These are phyloP conservation scores for Cotoneaster glaucophyllus DNA, from an alignment of 306 rosid genomes.

Conservation along the genomic window DNA sequence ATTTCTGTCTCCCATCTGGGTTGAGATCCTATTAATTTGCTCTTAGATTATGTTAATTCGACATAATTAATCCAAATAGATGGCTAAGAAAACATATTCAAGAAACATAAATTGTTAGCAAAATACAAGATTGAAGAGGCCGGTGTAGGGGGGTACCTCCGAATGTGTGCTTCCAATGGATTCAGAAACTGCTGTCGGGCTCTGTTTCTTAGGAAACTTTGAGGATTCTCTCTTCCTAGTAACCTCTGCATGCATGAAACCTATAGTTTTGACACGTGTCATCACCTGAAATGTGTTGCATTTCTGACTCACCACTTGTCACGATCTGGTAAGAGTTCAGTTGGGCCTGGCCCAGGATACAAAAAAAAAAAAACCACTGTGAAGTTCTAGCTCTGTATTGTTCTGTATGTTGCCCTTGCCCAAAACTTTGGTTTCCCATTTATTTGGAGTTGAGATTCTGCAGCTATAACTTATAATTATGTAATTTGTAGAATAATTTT, in stretches of 20 bases:
- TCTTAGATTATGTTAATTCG: not conserved
- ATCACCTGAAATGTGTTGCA: conserved; percentile 9
- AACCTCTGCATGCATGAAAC: conserved; percentile 1
- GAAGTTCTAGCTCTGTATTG: not conserved
- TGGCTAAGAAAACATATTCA: not conserved
- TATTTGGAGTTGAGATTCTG: not conserved
- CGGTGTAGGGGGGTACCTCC: conserved; percentile 16
- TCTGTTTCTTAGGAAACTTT: not conserved
- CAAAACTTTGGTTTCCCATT: not conserved
- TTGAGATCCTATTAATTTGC: not conserved
- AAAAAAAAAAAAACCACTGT: not conserved
- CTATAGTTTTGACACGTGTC: conserved; percentile 39
- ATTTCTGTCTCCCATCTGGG: not conserved
- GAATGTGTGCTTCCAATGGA: conserved; percentile 17
- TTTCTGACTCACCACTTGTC: conserved; percentile 20
- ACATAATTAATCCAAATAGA: not conserved
- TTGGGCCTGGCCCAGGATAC: not conserved
- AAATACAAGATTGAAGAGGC: not conserved
- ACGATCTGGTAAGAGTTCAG: not conserved
- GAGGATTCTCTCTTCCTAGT: conserved; percentile 15
- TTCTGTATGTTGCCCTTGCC: not conserved
- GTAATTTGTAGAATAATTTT: not conserved
- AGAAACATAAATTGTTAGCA: not conserved
- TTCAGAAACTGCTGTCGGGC: conserved; percentile 11
- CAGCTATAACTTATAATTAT: not conserved